Evolutionary conservation across 1,284 basidiomycete genomes (phyloP).

Genomic region (Ceratobasidium sp.): DNA sequence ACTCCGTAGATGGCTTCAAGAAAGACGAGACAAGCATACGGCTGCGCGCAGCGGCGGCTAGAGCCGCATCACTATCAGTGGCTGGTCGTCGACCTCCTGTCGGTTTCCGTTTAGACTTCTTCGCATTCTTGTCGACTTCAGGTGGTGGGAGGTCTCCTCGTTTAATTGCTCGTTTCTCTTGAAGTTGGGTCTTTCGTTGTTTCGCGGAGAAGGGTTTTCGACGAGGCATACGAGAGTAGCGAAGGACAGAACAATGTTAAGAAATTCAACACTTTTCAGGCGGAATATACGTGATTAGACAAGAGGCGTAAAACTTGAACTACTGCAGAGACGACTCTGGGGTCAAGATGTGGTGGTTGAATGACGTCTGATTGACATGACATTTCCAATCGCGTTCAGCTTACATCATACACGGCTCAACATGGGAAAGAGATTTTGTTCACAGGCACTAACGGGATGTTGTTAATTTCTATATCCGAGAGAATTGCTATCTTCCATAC

Average conservation of each 20-base stretch:
- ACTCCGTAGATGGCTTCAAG: conserved; percentile 71
- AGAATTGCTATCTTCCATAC: not conserved
- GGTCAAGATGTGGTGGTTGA: too few relatives aligned
- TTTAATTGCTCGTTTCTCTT: conserved; percentile 84
- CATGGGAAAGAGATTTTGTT: too few relatives aligned
- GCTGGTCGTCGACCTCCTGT: conserved; percentile 46
- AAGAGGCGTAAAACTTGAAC: not conserved
- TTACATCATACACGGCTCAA: too few relatives aligned
- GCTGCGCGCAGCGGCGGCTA: conserved; percentile 26
- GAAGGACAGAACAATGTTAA: too few relatives aligned
- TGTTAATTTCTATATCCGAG: too few relatives aligned
- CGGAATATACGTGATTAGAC: not conserved
- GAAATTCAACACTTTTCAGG: too few relatives aligned
- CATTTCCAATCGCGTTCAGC: too few relatives aligned
- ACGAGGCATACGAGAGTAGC: conserved; percentile 63
- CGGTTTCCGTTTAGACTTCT: conserved; percentile 2
- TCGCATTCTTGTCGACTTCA: conserved; percentile 53
- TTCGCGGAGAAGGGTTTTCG: conserved; percentile 73
- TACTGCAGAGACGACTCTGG: not conserved
- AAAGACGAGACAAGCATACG: conserved; percentile 75
- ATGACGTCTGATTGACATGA: too few relatives aligned
- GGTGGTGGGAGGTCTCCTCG: conserved; percentile 74
- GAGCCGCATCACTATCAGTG: conserved; percentile 16
- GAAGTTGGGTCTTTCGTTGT: conserved; percentile 77
- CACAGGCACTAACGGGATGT: too few relatives aligned